phyloP scores from a whole-genome alignment of 2,329 filamentous ascomycete genomes.

The Botryotinia calthae region DNA sequence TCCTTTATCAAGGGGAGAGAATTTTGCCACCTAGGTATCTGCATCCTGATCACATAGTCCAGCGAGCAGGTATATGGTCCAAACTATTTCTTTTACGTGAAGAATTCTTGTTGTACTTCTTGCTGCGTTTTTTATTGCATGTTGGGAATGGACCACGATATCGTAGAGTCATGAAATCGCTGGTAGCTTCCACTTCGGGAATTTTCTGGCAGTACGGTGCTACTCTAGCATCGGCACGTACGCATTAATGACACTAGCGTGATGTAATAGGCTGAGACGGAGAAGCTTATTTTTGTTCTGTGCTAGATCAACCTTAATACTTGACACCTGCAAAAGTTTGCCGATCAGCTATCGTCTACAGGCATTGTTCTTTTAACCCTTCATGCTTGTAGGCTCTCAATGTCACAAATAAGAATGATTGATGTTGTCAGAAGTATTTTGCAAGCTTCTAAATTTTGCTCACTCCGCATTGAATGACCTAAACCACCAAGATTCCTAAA shows the following conservation, averaged over 20 bases:
- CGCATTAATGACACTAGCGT: background rate
- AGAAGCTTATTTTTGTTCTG: background rate
- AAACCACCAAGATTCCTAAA: no score
- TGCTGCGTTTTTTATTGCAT: background rate
- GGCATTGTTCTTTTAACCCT: background rate
- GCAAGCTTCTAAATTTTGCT: no score
- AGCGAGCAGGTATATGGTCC: background rate
- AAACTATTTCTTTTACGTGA: background rate
- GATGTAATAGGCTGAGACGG: background rate
- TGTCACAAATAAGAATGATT: background rate
- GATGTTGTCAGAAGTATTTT: background rate
- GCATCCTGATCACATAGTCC: background rate
- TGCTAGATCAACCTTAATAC: background rate
- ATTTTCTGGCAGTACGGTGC: background rate
- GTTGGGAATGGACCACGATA: background rate
- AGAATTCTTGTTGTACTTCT: background rate
- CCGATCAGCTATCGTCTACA: background rate
- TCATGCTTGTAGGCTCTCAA: background rate
- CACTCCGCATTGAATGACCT: no score
- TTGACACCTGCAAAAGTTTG: background rate
- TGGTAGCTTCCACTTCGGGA: background rate
- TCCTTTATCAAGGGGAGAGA: background rate
- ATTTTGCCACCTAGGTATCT: background rate
- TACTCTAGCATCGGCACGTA: background rate
- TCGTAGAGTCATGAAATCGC: background rate